Percentiles rank a stretch among this genome's conserved stretches.
phyloP scores from a whole-genome alignment of 768 basidiomycete genomes.

The Hypsizygus marmoreus region DNA sequence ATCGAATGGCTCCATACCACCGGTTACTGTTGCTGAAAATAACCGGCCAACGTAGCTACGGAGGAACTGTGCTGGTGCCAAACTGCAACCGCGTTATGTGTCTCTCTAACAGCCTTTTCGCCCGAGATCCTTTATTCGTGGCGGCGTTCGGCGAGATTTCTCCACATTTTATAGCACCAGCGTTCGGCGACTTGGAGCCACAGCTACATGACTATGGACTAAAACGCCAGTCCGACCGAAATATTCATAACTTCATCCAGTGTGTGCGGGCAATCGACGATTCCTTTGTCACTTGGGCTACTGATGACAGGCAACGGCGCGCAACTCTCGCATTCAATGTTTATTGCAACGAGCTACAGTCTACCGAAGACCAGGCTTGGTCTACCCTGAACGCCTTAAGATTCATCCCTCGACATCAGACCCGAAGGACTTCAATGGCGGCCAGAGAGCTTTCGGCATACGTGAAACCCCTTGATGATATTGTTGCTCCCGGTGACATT shows the following conservation, averaged over 20 bases:
- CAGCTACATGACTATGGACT: constrained; percentile 31
- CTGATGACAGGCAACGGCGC: constrained; percentile 19
- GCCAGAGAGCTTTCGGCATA: constrained; percentile 20
- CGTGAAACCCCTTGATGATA: constrained; percentile 25
- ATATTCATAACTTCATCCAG: constrained; percentile 34
- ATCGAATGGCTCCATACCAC: constrained; percentile 1
- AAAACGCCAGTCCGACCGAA: constrained; percentile 25
- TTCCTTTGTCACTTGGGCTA: constrained; percentile 9
- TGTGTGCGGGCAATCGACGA: constrained; percentile 36
- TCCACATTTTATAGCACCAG: constrained; percentile 29
- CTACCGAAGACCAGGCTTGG: constrained; percentile 29
- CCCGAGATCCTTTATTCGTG: constrained; percentile 35
- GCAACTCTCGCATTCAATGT: constrained; percentile 33
- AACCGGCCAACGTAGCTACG: neutral
- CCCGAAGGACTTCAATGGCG: constrained; percentile 1
- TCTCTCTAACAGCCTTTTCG: constrained; percentile 31
- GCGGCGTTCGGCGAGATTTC: constrained; percentile 35
- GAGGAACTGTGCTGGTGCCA: constrained; percentile 31
- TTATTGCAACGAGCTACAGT: constrained; percentile 37
- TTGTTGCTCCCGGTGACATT: constrained; percentile 41
- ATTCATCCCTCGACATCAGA: constrained; percentile 42
- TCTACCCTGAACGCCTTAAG: constrained; percentile 29
- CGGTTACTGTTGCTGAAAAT: constrained; percentile 4
- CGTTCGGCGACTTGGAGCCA: constrained; percentile 29
- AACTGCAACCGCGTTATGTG: constrained; percentile 27